phyloP scores from a whole-genome alignment of 2,329 filamentous ascomycete species.

The Sclerotinia spermophila region DNA sequence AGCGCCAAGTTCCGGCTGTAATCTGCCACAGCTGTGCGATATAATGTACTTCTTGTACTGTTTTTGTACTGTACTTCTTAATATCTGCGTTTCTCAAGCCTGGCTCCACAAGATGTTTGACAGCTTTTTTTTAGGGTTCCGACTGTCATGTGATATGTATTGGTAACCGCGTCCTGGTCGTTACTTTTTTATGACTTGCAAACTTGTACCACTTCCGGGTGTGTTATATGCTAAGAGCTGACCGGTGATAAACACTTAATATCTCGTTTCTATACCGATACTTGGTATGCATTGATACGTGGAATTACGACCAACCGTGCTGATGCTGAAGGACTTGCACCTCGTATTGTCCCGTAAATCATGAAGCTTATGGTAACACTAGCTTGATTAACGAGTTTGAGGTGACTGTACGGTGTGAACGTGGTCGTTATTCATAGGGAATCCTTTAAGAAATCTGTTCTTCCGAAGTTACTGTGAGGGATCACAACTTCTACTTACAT shows the following conservation, averaged over 20 bases:
- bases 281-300: slow-evolving; percentile 2
- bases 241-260: not conserved
- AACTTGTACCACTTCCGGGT: not conserved
- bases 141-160: not conserved
- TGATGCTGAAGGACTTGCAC: slow-evolving; percentile 9
- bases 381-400: not conserved
- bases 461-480: not conserved
- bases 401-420: not conserved
- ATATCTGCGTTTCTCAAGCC: not conserved
- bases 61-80: not conserved
- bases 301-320: not conserved
- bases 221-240: not conserved
- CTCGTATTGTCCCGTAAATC: slow-evolving; percentile 14
- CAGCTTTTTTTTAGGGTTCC: not conserved
- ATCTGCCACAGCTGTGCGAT: not conserved
- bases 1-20: not conserved
- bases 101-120: not conserved
- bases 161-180: not conserved
- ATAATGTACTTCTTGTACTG: not conserved
- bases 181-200: not conserved
- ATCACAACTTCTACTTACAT: not conserved
- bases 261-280: not conserved
- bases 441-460: not conserved
- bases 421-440: not conserved
- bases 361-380: slow-evolving; percentile 9